phyloP scores from a whole-genome alignment of 1,284 basidiomycete genomes.

The Ustilago tritici region DNA sequence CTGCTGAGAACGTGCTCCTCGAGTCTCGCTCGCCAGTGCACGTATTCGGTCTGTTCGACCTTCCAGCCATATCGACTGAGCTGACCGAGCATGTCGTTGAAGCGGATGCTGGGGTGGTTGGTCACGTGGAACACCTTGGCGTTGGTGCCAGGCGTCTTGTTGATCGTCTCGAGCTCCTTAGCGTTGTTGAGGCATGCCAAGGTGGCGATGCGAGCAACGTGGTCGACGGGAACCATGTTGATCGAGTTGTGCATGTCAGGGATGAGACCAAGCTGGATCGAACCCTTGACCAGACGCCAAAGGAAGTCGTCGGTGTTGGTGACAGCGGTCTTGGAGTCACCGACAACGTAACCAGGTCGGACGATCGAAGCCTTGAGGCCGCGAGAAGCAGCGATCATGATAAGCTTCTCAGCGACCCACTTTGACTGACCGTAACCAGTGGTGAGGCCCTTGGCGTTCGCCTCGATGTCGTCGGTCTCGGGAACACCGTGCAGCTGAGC shows the following conservation, averaged over 20 bases:
- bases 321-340: conserved; percentile 82
- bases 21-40: conserved; percentile 89
- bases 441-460: conserved; percentile 80
- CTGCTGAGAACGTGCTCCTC: conserved; percentile 88
- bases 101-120: conserved; percentile 86
- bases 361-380: conserved; percentile 90
- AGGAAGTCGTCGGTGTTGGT: conserved; percentile 99
- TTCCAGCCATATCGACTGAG: conserved; percentile 84
- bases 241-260: conserved; percentile 98
- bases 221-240: conserved; percentile 98
- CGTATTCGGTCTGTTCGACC: conserved; percentile 84
- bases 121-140: conserved; percentile 87
- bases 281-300: conserved; percentile 97
- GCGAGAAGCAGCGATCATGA: conserved; percentile 88
- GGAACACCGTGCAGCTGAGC: conserved; percentile 76
- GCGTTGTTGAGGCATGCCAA: conserved; percentile 59
- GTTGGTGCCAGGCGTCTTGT: conserved; percentile 74
- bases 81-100: conserved; percentile 86
- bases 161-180: conserved; percentile 26
- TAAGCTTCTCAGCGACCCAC: conserved; percentile 96
- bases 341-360: conserved; percentile 95
- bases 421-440: conserved; percentile 97
- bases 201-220: conserved; percentile 86
- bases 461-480: conserved; percentile 91
- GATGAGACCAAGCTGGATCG: conserved; percentile 91